Evolutionary conservation across 2,329 filamentous ascomycete species (phyloP), one percentile per base, ranked within the genome.

Genomic region (Neospermospora avenae): DNA sequence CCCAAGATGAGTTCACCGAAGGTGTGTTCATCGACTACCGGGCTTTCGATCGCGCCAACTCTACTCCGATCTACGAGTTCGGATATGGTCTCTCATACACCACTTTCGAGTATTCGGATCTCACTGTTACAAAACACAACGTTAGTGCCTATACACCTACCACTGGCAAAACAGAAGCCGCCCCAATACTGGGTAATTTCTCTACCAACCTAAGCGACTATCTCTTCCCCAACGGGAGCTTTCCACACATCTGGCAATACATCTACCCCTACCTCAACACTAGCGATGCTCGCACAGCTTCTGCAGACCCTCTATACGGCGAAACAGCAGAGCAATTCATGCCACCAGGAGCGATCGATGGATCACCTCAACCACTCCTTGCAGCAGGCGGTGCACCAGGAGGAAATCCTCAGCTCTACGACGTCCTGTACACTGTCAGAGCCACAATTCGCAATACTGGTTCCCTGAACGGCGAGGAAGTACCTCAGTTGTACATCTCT

Each of bases 21-120:
- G 90, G 91, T 16, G 80, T 88, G 55, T 91, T 93, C 73, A 92
- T 96, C 70, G 91, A 95, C 74, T 91, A 91, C 76, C 84, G 88
- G 41, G 80, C 85, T 65, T 90, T 95, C 55, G 91, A 96, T 75
- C 79, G 61, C 35, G 73, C 77, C 56, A 77, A 84, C 66, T 80
- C 84, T 57, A 83, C 84, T 1, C 89, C 90, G 1, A 83, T 90
- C 64, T 95, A 87, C 74, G 90, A 93, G 70, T 96, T 95, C 67
- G 91, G 91, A 7, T 89, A 83, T 69, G 91, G 91, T 58, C 78
- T 96, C 13, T 89, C 85, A 3, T 96, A 95, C 80, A 91, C 90
- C 0, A 90, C 81, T 2, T 93, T 96, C 70, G 74, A 83, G 57
- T 91, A 91, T 77, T 84, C 87, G n/a, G 78, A 89, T 71, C 75